These are phyloP conservation scores for Rhizophagus sp. DNA, from an alignment of 192 early-diverging fungal genomes.

Conservation along the genomic window DNA sequence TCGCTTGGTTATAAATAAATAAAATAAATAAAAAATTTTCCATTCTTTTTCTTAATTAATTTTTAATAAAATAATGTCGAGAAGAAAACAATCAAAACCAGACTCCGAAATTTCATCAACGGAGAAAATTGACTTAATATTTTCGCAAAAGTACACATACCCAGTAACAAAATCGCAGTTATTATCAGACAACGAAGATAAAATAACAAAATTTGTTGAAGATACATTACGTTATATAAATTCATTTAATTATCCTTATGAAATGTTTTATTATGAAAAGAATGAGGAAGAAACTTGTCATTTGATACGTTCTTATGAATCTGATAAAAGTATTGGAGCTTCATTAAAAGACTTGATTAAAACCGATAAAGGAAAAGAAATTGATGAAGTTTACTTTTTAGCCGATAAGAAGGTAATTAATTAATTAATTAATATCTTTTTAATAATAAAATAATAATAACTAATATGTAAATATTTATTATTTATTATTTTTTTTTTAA, in stretches of 20 bases:
- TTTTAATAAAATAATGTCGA: not conserved
- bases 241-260: constrained; percentile 25
- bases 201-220: constrained; percentile 1
- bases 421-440: not conserved
- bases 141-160: not conserved
- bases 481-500: too few relatives aligned
- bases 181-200: not conserved
- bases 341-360: not conserved
- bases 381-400: constrained; percentile 1
- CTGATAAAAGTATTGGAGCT: not conserved
- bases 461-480: too few relatives aligned
- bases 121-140: not conserved
- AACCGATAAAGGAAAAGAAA: not conserved
- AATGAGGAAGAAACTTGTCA: not conserved
- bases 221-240: constrained; percentile 13
- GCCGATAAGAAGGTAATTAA: constrained; percentile 12
- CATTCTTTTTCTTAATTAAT: too few relatives aligned
- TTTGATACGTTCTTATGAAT: not conserved
- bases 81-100: not conserved
- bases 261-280: constrained; percentile 5
- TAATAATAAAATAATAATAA: not conserved
- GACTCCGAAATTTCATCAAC: not conserved
- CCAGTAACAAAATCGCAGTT: not conserved
- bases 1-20: too few relatives aligned
- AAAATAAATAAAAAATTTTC: too few relatives aligned